Percentiles rank a stretch among this genome's conserved stretches.
phyloP scores from a whole-genome alignment of 805 yeast species.

The Spathaspora sp. region DNA sequence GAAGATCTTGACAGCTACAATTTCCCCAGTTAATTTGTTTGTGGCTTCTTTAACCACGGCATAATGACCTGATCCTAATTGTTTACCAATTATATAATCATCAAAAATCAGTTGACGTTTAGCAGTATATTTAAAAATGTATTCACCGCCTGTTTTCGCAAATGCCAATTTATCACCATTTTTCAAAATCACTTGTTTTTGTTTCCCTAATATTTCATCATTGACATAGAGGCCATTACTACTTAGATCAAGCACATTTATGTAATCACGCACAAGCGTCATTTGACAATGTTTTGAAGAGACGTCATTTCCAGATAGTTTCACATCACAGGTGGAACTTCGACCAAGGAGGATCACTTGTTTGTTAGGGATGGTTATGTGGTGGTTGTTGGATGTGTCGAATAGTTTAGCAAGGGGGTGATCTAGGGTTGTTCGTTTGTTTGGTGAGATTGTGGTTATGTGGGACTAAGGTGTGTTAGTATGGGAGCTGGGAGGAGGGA shows the following conservation, averaged over 20 bases:
- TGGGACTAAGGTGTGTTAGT: background rate
- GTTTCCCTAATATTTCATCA: slow-evolving; percentile 49
- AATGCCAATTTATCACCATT: slow-evolving; percentile 64
- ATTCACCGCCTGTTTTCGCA: slow-evolving; percentile 49
- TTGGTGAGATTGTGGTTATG: background rate
- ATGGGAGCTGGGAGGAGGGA: no score
- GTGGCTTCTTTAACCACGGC: slow-evolving; percentile 76
- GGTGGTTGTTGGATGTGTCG: slow-evolving; percentile 14
- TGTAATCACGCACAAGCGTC: slow-evolving; percentile 31
- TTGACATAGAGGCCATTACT: slow-evolving; percentile 70
- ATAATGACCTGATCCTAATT: slow-evolving; percentile 74
- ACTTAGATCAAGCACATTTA: slow-evolving; percentile 52
- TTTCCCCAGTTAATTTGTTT: slow-evolving; percentile 52
- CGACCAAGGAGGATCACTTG: slow-evolving; percentile 42
- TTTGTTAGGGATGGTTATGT: slow-evolving; percentile 17
- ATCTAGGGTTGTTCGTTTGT: slow-evolving; percentile 5
- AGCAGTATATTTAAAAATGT: slow-evolving; percentile 42
- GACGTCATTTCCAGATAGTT: slow-evolving; percentile 53
- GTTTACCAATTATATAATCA: slow-evolving; percentile 51
- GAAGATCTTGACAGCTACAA: slow-evolving; percentile 73
- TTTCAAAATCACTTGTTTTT: slow-evolving; percentile 45
- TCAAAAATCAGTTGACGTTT: slow-evolving; percentile 44
- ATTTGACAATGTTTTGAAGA: slow-evolving; percentile 65
- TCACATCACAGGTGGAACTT: slow-evolving; percentile 57
- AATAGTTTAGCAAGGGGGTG: slow-evolving; percentile 19